Percentiles rank a stretch among this genome's conserved stretches.
These are phyloP conservation scores for Penicillium sp. DNA, from an alignment of 2,329 filamentous ascomycete species.

Conservation along the genomic window DNA sequence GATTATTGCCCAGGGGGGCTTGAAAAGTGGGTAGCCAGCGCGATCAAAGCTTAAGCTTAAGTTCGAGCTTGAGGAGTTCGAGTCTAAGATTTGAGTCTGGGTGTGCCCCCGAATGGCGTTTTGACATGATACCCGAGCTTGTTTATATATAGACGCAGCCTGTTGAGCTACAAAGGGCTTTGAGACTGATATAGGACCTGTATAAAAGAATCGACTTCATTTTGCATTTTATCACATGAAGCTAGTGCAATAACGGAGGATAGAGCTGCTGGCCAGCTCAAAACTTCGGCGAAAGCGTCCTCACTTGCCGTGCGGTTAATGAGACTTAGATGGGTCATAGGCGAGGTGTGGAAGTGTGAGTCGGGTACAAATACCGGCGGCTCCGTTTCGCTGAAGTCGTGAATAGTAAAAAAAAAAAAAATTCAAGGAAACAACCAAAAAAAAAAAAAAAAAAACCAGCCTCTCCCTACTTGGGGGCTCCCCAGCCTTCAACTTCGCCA, in stretches of 20 bases:
- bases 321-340: conserved; percentile 5
- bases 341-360: conserved; percentile 7
- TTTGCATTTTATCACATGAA: background rate
- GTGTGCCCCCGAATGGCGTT: conserved; percentile 9
- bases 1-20: conserved; percentile 73
- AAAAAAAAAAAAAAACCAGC: no score
- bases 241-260: no score
- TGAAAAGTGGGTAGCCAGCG: conserved; percentile 85
- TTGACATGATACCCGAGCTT: conserved; percentile 19
- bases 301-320: conserved; percentile 13
- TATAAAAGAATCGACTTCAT: conserved; percentile 2
- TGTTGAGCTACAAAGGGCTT: background rate
- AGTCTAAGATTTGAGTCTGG: background rate
- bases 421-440: no score
- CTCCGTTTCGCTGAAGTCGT: conserved; percentile 4
- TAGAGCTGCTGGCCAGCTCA: conserved; percentile 10
- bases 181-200: background rate
- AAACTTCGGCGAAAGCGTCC: conserved; percentile 9
- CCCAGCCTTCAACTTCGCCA: no score
- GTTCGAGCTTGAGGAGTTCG: no score
- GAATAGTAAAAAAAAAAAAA: no score
- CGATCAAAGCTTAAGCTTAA: conserved; percentile 47
- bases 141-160: conserved; percentile 10
- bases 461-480: no score
- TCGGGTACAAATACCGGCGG: conserved; percentile 3